Evolutionary conservation across 768 basidiomycete genomes (phyloP).

Genomic region (Galerina sulciceps): DNA sequence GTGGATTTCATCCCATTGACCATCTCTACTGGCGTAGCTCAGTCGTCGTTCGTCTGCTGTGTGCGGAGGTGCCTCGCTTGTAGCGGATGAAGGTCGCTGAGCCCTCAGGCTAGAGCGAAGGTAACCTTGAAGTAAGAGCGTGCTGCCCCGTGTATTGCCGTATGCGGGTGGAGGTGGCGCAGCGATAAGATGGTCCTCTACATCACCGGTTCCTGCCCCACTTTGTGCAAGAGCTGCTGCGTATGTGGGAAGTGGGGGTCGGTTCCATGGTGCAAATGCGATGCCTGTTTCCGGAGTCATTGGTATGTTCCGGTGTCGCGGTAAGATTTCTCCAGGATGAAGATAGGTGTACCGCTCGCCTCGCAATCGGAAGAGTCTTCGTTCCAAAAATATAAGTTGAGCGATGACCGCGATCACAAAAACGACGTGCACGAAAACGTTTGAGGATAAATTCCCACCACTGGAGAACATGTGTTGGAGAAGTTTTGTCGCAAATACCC

Average conservation of each 20-base stretch:
- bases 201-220: conserved; percentile 75
- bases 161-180: conserved; percentile 77
- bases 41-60: conserved; percentile 44
- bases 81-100: conserved; percentile 46
- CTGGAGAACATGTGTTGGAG: conserved; percentile 14
- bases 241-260: conserved; percentile 72
- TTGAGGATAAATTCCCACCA: conserved; percentile 28
- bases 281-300: conserved; percentile 31
- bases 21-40: conserved; percentile 59
- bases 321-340: conserved; percentile 62
- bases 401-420: conserved; percentile 56
- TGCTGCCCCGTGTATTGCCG: conserved; percentile 74
- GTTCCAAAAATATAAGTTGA: conserved; percentile 66
- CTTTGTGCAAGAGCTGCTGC: conserved; percentile 70
- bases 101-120: conserved; percentile 52
- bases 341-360: conserved; percentile 63
- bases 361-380: conserved; percentile 65
- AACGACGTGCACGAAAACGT: conserved; percentile 65
- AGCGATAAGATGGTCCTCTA: conserved; percentile 72
- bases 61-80: conserved; percentile 27
- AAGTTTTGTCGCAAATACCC: conserved; percentile 48
- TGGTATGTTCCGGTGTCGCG: conserved; percentile 37
- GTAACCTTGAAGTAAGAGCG: conserved; percentile 58
- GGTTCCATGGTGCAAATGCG: conserved; percentile 69
- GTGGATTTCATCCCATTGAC: conserved; percentile 58